Base-by-base conservation (phyloP, 2,329 filamentous ascomycete species). In the Lachnellula cervina region DNA sequence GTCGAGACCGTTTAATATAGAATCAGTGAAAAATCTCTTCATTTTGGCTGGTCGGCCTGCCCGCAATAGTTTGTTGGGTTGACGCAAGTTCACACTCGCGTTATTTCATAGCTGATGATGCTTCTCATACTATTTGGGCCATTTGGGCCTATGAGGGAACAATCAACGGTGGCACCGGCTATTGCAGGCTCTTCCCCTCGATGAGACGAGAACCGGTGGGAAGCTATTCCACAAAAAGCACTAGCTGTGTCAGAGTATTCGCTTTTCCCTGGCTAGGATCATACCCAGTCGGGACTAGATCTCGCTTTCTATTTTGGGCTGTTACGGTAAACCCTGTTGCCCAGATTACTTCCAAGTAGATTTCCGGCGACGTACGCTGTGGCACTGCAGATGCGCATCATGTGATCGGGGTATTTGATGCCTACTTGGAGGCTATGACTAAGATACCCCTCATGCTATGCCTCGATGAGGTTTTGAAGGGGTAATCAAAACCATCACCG, bases 401-500 rank as follows among this genome's bases (percentile, higher is more conserved):
- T 48, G 45, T 44, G 42, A n/a, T 44, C 5, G 5, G 1, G 37
- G 14, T n/a, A 40, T 40, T 16, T 17, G 14, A 40, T 16, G 13
- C 9, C 6, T 25, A 16, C 42, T 47, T 28, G 42, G 49, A 55
- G 38, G 5, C 17, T 40, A 19, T 61, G 56, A 62, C 60, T 60
- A 62, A 60, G 46, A 49, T 51, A 37, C 52, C 59, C 57, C 58
- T 57, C 51, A 48, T 34, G 19, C 57, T 59, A 56, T 44, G 34
- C 59, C 59, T 23, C 4, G 34, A 49, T 44, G 28, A 58, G 52
- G 51, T 59, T 59, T 62, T 45, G 13, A 47, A 49, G 59, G 59
- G 62, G 62, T 64, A 64, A 64, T 60, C 17, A 51, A 59, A 61
- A 61, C 56, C 13, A 28, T 35, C 48, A 47, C 23, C 1, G 16